These are phyloP conservation scores for Penicillium daleae DNA, from an alignment of 495 filamentous ascomycete species.

Conservation along the genomic window DNA sequence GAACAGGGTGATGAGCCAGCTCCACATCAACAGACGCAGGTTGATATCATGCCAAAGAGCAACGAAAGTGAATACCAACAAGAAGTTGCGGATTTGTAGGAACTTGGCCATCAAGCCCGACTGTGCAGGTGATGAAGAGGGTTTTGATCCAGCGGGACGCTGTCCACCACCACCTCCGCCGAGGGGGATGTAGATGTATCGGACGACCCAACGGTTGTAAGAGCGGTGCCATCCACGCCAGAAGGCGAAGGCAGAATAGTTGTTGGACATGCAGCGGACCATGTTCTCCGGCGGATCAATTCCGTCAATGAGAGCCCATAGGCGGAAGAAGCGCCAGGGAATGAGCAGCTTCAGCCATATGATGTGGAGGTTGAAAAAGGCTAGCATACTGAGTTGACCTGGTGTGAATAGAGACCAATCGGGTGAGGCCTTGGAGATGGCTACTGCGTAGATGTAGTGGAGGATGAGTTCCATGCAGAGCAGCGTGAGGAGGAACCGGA, in stretches of 20 bases:
- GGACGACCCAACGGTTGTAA: constrained; percentile 90
- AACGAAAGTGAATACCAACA: constrained; percentile 94
- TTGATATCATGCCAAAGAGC: constrained; percentile 98
- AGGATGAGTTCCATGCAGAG: constrained; percentile 93
- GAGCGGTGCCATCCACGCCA: constrained; percentile 96
- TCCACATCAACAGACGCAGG: constrained; percentile 91
- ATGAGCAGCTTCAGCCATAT: constrained; percentile 98
- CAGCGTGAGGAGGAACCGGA: constrained; percentile 80
- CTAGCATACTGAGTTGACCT: constrained; percentile 85
- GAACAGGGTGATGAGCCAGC: constrained; percentile 93
- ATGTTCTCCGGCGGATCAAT: constrained; percentile 98
- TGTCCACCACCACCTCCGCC: constrained; percentile 63
- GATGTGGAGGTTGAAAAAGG: constrained; percentile 94
- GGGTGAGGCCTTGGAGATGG: constrained; percentile 82
- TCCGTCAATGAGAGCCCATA: constrained; percentile 88
- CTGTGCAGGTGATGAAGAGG: constrained; percentile 18
- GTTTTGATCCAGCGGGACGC: constrained; percentile 18
- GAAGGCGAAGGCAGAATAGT: constrained; percentile 89
- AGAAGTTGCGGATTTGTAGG: constrained; percentile 64
- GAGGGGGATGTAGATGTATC: constrained; percentile 93
- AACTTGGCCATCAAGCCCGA: constrained; percentile 35
- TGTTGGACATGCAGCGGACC: constrained; percentile 94
- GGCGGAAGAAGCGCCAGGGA: constrained; percentile 95
- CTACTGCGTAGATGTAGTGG: constrained; percentile 91
- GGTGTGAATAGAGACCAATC: constrained; percentile 85